Evolutionary conservation across 2,329 filamentous ascomycete genomes (phyloP).

Genomic region (Conoideocrella luteorostrata): DNA sequence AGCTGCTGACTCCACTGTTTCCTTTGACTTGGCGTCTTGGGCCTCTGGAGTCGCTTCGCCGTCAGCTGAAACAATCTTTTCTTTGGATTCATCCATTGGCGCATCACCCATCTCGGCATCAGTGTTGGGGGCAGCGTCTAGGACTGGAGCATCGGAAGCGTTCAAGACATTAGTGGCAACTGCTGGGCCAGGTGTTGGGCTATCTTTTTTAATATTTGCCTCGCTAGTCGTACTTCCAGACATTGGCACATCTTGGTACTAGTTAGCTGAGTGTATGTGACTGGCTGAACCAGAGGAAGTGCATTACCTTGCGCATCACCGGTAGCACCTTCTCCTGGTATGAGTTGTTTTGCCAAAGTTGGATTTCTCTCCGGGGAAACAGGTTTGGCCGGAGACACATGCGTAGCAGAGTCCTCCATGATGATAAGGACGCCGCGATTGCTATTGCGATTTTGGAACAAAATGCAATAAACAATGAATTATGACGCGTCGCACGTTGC

Average conservation of each 20-base stretch:
- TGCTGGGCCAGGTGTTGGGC: constrained; percentile 51
- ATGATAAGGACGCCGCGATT: constrained; percentile 12
- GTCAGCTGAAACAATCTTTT: constrained; percentile 38
- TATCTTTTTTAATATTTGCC: constrained; percentile 53
- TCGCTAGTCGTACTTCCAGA: constrained; percentile 42
- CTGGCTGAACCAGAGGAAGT: not conserved
- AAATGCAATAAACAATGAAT: constrained; percentile 3
- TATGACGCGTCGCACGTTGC: constrained; percentile 12
- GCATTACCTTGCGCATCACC: constrained; percentile 40
- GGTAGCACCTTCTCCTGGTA: constrained; percentile 37
- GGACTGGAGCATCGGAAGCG: constrained; percentile 53
- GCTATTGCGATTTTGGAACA: constrained; percentile 2
- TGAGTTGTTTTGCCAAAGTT: constrained; percentile 48
- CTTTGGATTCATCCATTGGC: constrained; percentile 42
- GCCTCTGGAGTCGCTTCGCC: constrained; percentile 41
- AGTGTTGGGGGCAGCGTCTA: constrained; percentile 54
- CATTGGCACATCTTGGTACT: constrained; percentile 55
- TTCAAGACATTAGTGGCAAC: constrained; percentile 56
- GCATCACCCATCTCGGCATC: constrained; percentile 79
- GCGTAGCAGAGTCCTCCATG: constrained; percentile 55
- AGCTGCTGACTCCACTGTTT: constrained; percentile 75
- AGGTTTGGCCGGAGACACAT: constrained; percentile 51
- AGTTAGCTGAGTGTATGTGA: constrained; percentile 4
- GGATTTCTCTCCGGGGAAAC: constrained; percentile 52
- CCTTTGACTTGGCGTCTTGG: constrained; percentile 65